phyloP scores from a whole-genome alignment of 2,329 filamentous ascomycete genomes.

The Penicillium olsonii region DNA sequence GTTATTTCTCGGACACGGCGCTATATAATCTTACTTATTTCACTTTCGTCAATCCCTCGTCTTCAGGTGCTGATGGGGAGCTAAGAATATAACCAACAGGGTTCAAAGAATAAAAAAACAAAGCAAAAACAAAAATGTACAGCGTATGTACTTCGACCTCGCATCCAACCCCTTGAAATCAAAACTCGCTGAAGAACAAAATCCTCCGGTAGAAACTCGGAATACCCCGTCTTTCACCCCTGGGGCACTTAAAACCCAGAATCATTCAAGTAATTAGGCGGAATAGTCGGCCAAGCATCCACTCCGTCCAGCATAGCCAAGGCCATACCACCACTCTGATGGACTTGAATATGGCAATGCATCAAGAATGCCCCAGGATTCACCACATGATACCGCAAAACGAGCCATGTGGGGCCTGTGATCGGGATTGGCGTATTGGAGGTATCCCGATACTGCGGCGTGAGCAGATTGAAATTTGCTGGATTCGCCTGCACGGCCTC shows the following conservation, averaged over 20 bases:
- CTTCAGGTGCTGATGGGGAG: too few relatives aligned
- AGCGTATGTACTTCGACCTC: background rate
- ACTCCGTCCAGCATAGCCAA: constrained; percentile 53
- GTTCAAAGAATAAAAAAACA: too few relatives aligned
- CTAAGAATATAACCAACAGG: background rate
- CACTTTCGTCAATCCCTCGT: too few relatives aligned
- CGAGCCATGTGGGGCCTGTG: constrained; percentile 43
- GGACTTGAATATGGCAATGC: constrained; percentile 56
- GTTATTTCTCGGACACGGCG: too few relatives aligned
- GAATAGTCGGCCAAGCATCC: constrained; percentile 44
- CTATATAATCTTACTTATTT: too few relatives aligned
- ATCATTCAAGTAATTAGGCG: constrained; percentile 14
- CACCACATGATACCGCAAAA: constrained; percentile 49
- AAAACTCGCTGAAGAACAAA: background rate
- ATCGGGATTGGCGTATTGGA: constrained; percentile 42
- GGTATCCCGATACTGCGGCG: constrained; percentile 58
- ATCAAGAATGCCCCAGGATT: constrained; percentile 54
- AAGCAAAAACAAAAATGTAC: background rate
- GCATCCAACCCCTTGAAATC: background rate
- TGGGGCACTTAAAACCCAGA: constrained; percentile 14
- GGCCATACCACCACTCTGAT: constrained; percentile 54
- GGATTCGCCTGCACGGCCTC: constrained; percentile 55
- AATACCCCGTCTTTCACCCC: too few relatives aligned
- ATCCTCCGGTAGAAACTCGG: too few relatives aligned
- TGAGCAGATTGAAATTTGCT: constrained; percentile 58